Evolutionary conservation across 768 basidiomycete species (phyloP).

Genomic region (Crepidotus variabilis): DNA sequence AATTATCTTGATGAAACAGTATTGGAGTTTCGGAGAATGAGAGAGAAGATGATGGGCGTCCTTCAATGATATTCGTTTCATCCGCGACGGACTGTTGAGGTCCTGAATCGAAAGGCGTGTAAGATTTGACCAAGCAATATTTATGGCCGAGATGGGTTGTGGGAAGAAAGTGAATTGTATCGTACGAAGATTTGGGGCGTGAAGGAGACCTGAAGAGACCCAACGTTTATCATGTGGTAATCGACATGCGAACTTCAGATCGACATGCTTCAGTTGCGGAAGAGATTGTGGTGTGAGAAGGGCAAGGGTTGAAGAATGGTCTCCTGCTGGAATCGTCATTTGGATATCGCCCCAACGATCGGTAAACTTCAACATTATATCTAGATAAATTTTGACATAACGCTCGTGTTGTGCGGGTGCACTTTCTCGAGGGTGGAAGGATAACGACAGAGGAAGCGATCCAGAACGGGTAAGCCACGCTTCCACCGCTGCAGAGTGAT

Average conservation of each 20-base stretch:
- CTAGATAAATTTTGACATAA: slow-evolving; percentile 6
- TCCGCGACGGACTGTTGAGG: neutral
- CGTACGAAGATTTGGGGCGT: neutral
- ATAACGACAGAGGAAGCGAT: slow-evolving; percentile 9
- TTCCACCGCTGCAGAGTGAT: slow-evolving; percentile 5
- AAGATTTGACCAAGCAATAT: slow-evolving; percentile 2
- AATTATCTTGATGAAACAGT: slow-evolving; percentile 6
- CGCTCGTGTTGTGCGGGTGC: neutral
- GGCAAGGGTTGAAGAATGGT: slow-evolving; percentile 1
- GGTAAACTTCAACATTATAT: slow-evolving; percentile 9
- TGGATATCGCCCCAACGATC: slow-evolving; percentile 10
- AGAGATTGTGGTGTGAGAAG: neutral
- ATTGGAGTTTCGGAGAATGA: slow-evolving; percentile 5
- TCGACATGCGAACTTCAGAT: slow-evolving; percentile 9
- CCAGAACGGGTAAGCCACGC: slow-evolving; percentile 14
- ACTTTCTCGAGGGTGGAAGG: slow-evolving; percentile 7
- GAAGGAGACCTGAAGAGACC: slow-evolving; percentile 9
- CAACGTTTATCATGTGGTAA: slow-evolving; percentile 2
- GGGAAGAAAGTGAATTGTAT: slow-evolving; percentile 9
- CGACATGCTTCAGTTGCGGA: slow-evolving; percentile 8
- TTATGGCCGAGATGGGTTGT: neutral
- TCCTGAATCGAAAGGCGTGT: slow-evolving; percentile 11
- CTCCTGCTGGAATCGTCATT: slow-evolving; percentile 5
- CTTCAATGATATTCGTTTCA: neutral
- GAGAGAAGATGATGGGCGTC: slow-evolving; percentile 8